Base-by-base conservation (phyloP, 805 yeast genomes). In the Pichia thaimueangensis region DNA sequence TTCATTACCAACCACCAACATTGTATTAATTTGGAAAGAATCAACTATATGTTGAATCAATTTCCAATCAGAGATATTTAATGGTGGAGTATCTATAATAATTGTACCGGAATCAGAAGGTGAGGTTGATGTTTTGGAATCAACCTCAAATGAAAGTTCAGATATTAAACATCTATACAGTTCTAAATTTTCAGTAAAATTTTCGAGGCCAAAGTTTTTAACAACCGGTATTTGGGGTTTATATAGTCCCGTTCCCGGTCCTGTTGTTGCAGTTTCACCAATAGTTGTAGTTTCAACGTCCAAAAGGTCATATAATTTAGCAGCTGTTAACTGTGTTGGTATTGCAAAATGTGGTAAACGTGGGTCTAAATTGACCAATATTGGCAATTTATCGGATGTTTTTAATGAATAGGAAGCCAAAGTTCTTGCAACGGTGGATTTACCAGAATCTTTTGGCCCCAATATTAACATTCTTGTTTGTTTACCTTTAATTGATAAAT, bases 161-260 rank as follows among this genome's bases (percentile, higher is more conserved):
- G 69, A 67, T 38, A 68, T 63, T 43, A 43, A 43, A 43, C 46
- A 43, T 47, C 72, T 69, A 63, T 76, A 87, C 40, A 72, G 68
- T 33, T 70, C 72, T 33, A 72, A 57, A 58, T 87, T 87, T 11
- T 77, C 80, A 1, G 62, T 51, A 11, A 76, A 69, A 29, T 67
- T 62, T 37, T 80, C 85, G 41, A 80, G 70, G 0, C 97, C 98
- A 61, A 70, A 87, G 54, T 74, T 80, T 54, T 83, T 81, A 8
- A 84, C 91, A n/a, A 83, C 59, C 0, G 97, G 97, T 60, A 86
- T 94, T 58, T 86, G 86, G n/a, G 86, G 85, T 58, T 85, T 89
- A 48, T 82, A 78, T 47, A 72, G 67, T 1, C 89, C 78, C 1
- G 86, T 78, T 33, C 94, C 93, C 2, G 85, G 78, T 33, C 94